Conservation (phyloP, 768 basidiomycete species). For the Amylocystis lapponica region DNA sequence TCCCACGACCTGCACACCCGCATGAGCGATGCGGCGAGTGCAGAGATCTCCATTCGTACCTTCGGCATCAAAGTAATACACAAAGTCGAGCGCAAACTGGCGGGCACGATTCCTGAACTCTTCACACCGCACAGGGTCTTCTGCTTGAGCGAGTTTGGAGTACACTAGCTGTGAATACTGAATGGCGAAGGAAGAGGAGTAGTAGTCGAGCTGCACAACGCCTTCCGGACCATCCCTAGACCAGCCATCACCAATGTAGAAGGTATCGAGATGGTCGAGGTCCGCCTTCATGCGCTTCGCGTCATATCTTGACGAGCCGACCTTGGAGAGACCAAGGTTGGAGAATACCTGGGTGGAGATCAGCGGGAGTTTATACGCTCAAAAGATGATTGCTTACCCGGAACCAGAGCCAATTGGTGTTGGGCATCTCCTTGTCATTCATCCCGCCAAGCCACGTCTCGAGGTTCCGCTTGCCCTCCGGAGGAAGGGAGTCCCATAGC, state of each 20-base stretch:
- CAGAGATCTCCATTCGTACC: conserved; percentile 31
- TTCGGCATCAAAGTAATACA: conserved; percentile 71
- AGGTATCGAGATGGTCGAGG: conserved; percentile 71
- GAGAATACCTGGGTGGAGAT: conserved; percentile 53
- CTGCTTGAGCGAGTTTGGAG: conserved; percentile 55
- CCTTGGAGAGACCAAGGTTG: conserved; percentile 63
- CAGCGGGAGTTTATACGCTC: neutral
- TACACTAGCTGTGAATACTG: conserved; percentile 71
- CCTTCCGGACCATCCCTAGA: conserved; percentile 74
- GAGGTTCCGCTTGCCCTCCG: conserved; percentile 48
- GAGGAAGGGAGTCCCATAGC: conserved; percentile 56
- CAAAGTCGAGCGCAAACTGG: conserved; percentile 61
- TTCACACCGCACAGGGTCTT: conserved; percentile 58
- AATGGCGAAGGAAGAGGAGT: conserved; percentile 75
- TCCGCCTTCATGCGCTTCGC: conserved; percentile 63
- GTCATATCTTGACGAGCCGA: conserved; percentile 52
- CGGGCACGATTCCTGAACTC: conserved; percentile 60
- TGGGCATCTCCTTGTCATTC: conserved; percentile 80
- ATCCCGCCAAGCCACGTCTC: conserved; percentile 68
- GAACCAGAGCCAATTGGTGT: conserved; percentile 85
- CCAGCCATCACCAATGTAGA: conserved; percentile 74
- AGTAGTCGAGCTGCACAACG: conserved; percentile 74
- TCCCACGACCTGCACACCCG: conserved; percentile 50
- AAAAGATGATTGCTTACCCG: conserved; percentile 35
- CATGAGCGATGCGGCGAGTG: neutral